These are phyloP conservation scores for Salix caprea DNA, from an alignment of 345 rosid species.

Conservation along the genomic window DNA sequence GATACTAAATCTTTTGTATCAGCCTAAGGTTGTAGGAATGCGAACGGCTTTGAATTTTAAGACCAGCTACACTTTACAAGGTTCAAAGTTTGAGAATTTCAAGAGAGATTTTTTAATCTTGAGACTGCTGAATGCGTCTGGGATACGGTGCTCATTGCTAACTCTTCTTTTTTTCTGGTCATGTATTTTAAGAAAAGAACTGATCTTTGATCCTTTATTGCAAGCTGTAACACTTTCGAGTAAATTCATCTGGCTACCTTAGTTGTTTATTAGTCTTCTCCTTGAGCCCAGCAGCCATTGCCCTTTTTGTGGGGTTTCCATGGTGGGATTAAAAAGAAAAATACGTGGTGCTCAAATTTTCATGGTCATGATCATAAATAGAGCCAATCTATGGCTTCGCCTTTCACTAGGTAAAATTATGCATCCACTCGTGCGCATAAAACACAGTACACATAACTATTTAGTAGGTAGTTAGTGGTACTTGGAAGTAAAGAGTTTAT, in stretches of 20 bases:
- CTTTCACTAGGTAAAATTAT: neutral
- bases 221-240: neutral
- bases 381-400: neutral
- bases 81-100: neutral
- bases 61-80: too few species aligned
- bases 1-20: too few species aligned
- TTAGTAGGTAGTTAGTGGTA: too few species aligned
- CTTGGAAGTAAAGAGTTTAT: too few species aligned
- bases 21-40: too few species aligned
- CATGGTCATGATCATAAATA: neutral
- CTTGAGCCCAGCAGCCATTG: conserved; percentile 14
- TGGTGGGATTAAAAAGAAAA: neutral
- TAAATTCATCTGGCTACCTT: neutral
- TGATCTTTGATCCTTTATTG: neutral
- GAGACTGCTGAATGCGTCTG: neutral
- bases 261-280: neutral
- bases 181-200: neutral
- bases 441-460: too few species aligned
- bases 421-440: neutral
- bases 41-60: too few species aligned
- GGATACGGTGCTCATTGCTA: neutral
- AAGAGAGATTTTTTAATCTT: neutral
- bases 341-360: neutral
- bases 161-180: neutral
- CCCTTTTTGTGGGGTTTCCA: neutral